These are phyloP conservation scores for Lichina pygmaea DNA, from an alignment of 495 filamentous ascomycete genomes.

Conservation along the genomic window DNA sequence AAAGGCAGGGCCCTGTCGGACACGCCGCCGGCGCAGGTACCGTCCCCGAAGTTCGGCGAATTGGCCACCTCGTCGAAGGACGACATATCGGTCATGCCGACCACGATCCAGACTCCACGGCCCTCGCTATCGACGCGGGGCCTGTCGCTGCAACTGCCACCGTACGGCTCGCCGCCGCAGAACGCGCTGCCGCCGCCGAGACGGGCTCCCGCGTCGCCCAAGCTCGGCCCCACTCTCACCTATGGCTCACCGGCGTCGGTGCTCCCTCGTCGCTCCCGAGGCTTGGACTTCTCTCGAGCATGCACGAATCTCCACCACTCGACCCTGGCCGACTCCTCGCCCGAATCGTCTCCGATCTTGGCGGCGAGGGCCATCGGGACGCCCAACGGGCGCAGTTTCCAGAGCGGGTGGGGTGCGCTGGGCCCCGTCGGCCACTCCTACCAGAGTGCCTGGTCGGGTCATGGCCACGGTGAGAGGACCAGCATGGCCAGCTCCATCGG, in stretches of 20 bases:
- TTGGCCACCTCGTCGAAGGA: conserved; percentile 41
- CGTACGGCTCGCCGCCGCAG: conserved; percentile 21
- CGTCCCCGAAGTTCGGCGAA: conserved; percentile 39
- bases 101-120: conserved; percentile 37
- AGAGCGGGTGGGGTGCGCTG: conserved; percentile 8
- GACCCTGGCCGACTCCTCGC: conserved; percentile 69
- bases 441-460: no score
- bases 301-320: conserved; percentile 93
- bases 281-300: conserved; percentile 75
- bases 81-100: conserved; percentile 36
- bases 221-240: conserved; percentile 53
- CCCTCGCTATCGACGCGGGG: conserved; percentile 28
- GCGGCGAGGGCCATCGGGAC: conserved; percentile 55
- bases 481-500: conserved; percentile 64
- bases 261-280: conserved; percentile 62
- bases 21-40: conserved; percentile 20
- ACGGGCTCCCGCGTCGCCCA: conserved; percentile 54
- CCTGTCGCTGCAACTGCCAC: conserved; percentile 50
- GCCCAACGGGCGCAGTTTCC: conserved; percentile 26
- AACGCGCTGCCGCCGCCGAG: conserved; percentile 28
- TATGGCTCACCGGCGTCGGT: conserved; percentile 69
- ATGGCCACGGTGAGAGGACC: conserved; percentile 28
- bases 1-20: conserved; percentile 18
- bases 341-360: conserved; percentile 80
- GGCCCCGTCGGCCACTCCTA: no score